Conservation (phyloP, 257 asterid genomes). For the Solanum ossicruentum region DNA sequence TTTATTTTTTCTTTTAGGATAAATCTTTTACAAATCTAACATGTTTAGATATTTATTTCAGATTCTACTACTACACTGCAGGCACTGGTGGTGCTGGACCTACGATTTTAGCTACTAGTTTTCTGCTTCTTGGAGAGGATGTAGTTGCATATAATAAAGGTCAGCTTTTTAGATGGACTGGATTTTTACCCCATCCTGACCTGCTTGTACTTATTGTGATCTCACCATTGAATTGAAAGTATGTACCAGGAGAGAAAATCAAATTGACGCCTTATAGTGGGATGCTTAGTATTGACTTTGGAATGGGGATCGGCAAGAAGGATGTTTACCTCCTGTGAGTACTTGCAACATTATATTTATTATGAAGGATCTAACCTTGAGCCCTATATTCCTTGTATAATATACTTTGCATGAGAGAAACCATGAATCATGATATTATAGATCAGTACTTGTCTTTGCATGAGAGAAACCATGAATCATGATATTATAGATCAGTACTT, state of each 20-base stretch:
- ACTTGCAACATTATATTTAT: neutral
- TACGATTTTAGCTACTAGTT: slow-evolving; percentile 82
- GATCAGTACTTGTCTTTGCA: neutral
- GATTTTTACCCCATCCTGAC: neutral
- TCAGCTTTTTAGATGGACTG: slow-evolving; percentile 5
- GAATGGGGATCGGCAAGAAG: slow-evolving; percentile 68
- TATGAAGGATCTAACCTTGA: neutral
- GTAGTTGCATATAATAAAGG: slow-evolving; percentile 92
- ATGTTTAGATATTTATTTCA: slow-evolving; percentile 10
- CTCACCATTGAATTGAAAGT: neutral
- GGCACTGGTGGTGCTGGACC: slow-evolving; percentile 99
- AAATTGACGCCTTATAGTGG: slow-evolving; percentile 85
- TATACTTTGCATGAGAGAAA: neutral
- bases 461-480: neutral
- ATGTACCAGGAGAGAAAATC: slow-evolving; percentile 50
- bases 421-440: neutral
- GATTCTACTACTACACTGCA: slow-evolving; percentile 92
- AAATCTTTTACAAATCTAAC: neutral
- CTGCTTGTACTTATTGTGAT: neutral
- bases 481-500: neutral
- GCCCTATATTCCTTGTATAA: neutral
- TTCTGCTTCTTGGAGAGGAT: slow-evolving; percentile 92
- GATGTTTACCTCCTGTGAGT: slow-evolving; percentile 88
- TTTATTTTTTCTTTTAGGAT: neutral
- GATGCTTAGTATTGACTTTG: slow-evolving; percentile 83